Evolutionary conservation across 176 grass and related monocot species (phyloP), one percentile per base, ranked within the genome.

Genomic region (Luzula sylvatica): DNA sequence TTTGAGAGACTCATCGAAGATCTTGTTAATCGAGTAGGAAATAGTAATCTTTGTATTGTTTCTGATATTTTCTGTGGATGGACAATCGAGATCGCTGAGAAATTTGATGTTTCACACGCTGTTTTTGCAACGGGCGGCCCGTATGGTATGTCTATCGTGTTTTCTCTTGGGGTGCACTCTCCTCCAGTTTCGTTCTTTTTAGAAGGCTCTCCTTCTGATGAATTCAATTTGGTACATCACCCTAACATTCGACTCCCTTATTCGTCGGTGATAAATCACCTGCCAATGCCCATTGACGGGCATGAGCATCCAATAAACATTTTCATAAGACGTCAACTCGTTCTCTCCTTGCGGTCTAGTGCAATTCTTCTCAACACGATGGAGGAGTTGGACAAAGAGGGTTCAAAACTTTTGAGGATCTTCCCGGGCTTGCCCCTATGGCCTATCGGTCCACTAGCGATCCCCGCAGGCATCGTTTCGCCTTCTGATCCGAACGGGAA

Each of bases 41-140:
- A 21, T 26, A 3, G 6, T 8, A 79, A 68, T 42, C 7, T 80
- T 24, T 79, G 78, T 46, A 38, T 83, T 20, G 23, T 83, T 39
- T 60, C 73, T 1, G 79, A 83, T 65, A 7, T 35, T 17, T 83
- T 83, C 52, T 11, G 72, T 1, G 55, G 63, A 0, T 77, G 68
- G 79, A 83, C 79, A 0, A 67, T 66, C 7, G 47, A 72, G 44
- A 27, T 43, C 50, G 73, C 68, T 13, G 23, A 30, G 25, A 47
- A 12, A 18, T 38, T 65, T 43, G 72, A 73, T 11, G 50, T 83
- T 17, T 58, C 48, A 11, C 62, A 83, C 46, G 67, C 32, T 46
- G 8, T 44, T 8, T 77, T 83, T 58, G 9, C 46, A 25, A 77
- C 73, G 8, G 3, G 23, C 46, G 79, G 68, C 42, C 61, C 73